A percentile compares a stretch with the other conserved stretches of the same genome.
Evolutionary conservation across 345 rosid genomes (phyloP).

Genomic region (Eucalyptus sp.): DNA sequence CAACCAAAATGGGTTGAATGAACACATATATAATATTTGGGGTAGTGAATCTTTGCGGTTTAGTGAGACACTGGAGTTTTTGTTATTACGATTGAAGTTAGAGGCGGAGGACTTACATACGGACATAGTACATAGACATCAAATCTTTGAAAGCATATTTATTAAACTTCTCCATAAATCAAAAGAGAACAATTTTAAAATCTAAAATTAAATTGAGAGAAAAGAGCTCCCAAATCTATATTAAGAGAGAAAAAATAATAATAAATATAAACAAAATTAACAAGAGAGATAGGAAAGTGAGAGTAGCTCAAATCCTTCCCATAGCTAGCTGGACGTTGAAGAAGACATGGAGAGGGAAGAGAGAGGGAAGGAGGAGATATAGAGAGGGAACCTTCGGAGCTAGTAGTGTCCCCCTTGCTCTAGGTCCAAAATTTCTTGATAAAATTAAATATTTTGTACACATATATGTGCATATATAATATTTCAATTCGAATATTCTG

Average conservation of each 20-base stretch:
- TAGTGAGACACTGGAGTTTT: neutral
- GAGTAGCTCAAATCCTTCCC: neutral
- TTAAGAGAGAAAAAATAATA: too few species aligned
- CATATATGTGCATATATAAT: neutral
- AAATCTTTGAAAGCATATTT: neutral
- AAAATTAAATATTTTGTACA: too few species aligned
- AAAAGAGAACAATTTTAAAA: neutral
- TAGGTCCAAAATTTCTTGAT: neutral
- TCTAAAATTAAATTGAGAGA: neutral
- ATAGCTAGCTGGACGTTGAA: neutral
- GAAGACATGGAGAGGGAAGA: neutral
- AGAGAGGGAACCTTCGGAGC: neutral
- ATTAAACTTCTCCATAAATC: neutral
- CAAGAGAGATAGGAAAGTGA: neutral
- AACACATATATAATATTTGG: neutral
- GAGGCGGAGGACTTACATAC: neutral
- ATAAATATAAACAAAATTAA: too few species aligned
- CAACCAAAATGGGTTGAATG: neutral
- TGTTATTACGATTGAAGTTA: neutral
- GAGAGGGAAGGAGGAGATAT: neutral
- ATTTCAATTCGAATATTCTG: neutral
- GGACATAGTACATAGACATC: rapidly evolving
- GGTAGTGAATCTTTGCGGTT: too few species aligned
- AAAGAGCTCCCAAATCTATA: neutral
- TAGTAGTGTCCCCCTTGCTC: neutral